These are phyloP conservation scores for Przewalskia tangutica DNA, from an alignment of 257 asterid genomes.

Conservation along the genomic window DNA sequence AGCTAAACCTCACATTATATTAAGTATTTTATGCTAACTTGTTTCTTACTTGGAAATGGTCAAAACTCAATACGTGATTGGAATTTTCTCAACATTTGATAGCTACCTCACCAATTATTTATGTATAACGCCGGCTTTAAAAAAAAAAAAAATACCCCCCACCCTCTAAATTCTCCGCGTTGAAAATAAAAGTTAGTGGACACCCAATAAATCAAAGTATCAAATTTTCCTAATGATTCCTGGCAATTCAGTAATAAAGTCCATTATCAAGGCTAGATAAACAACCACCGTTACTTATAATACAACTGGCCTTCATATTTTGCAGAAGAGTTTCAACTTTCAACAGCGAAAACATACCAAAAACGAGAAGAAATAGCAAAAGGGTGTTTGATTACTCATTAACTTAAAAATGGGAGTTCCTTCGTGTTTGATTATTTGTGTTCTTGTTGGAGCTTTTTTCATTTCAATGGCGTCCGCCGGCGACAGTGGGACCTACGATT, in stretches of 20 bases:
- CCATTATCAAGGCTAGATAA: background rate
- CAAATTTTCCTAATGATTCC: background rate
- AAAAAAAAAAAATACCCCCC: background rate
- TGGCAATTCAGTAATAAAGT: conserved; percentile 16
- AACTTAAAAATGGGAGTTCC: conserved; percentile 11
- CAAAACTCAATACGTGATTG: background rate
- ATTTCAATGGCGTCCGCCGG: conserved; percentile 34
- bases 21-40: background rate
- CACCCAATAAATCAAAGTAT: conserved; percentile 8
- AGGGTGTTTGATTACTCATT: background rate
- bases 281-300: background rate
- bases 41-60: background rate
- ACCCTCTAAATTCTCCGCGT: background rate
- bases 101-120: background rate
- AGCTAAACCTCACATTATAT: background rate
- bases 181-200: conserved; percentile 10
- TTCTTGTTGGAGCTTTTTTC: conserved; percentile 5
- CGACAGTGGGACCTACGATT: conserved; percentile 28
- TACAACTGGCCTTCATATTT: background rate
- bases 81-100: background rate
- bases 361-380: background rate
- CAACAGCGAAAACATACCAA: background rate
- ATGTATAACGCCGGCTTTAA: background rate
- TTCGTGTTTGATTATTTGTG: background rate
- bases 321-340: background rate